phyloP scores from a whole-genome alignment of 192 early-diverging fungal species.

The Dimargaris cristalligena region DNA sequence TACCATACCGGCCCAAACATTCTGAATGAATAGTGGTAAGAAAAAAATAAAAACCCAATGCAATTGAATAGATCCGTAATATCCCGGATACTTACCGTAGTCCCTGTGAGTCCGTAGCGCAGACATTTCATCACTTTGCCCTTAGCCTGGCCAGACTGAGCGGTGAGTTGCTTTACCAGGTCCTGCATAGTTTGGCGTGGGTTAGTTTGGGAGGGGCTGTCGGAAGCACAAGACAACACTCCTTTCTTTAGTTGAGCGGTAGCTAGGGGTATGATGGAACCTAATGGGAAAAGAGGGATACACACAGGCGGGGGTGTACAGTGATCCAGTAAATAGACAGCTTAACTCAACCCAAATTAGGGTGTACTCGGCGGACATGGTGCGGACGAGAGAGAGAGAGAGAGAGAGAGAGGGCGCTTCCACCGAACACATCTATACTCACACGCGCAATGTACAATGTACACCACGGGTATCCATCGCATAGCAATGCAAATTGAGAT shows the following conservation, averaged over 20 bases:
- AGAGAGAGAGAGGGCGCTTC: constrained; percentile 17
- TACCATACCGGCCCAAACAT: no score
- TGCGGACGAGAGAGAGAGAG: constrained; percentile 20
- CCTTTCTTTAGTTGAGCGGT: not conserved
- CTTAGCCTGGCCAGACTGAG: not conserved
- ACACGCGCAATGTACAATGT: no score
- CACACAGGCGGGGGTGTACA: not conserved
- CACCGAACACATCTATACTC: not conserved
- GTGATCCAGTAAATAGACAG: constrained; percentile 1
- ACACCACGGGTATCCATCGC: not conserved
- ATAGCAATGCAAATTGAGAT: constrained; percentile 14
- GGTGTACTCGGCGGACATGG: constrained; percentile 16
- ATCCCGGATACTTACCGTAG: not conserved
- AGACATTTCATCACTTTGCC: not conserved
- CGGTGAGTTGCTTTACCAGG: not conserved
- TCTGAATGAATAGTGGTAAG: not conserved
- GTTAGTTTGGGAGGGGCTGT: not conserved
- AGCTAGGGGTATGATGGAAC: not conserved
- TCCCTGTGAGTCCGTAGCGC: not conserved
- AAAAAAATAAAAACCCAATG: not conserved
- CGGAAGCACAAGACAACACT: not conserved
- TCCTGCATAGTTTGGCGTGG: not conserved
- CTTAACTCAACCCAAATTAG: not conserved
- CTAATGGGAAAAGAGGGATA: constrained; percentile 3
- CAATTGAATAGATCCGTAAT: not conserved